Evolutionary conservation across 495 filamentous ascomycete species (phyloP).

Genomic region (Parmelia sp.): DNA sequence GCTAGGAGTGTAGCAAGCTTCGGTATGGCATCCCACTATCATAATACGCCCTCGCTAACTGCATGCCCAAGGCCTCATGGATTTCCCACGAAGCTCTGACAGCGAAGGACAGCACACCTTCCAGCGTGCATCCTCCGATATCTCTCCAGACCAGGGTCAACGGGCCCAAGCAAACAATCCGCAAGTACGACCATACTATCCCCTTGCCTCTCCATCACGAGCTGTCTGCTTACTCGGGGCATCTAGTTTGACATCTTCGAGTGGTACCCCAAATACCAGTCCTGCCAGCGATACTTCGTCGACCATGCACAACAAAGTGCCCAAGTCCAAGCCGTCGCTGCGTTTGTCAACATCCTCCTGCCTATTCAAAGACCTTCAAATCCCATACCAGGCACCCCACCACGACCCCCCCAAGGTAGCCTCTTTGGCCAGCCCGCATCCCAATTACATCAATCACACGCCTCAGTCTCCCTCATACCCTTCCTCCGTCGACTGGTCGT

Average conservation of each 20-base stretch:
- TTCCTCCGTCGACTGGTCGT: constrained; percentile 88
- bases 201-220: not conserved
- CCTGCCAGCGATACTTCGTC: constrained; percentile 87
- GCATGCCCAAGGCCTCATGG: constrained; percentile 9
- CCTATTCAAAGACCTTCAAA: constrained; percentile 42
- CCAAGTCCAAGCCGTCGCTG: constrained; percentile 79
- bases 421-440: constrained; percentile 30
- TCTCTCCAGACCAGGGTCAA: constrained; percentile 12
- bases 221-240: constrained; percentile 9
- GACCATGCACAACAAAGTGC: constrained; percentile 82
- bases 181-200: constrained; percentile 30
- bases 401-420: constrained; percentile 30
- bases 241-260: constrained; percentile 74
- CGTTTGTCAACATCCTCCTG: constrained; percentile 79
- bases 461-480: constrained; percentile 71
- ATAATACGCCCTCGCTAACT: not conserved
- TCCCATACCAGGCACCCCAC: constrained; percentile 32
- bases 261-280: constrained; percentile 90
- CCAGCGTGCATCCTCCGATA: constrained; percentile 33
- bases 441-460: constrained; percentile 25
- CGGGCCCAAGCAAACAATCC: constrained; percentile 35
- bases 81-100: constrained; percentile 11
- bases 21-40: not conserved
- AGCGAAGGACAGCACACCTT: constrained; percentile 32
- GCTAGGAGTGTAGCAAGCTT: not conserved